Evolutionary conservation across 768 basidiomycete genomes (phyloP), one percentile per base, ranked within the genome.

Genomic region (Pleurotus djamor): DNA sequence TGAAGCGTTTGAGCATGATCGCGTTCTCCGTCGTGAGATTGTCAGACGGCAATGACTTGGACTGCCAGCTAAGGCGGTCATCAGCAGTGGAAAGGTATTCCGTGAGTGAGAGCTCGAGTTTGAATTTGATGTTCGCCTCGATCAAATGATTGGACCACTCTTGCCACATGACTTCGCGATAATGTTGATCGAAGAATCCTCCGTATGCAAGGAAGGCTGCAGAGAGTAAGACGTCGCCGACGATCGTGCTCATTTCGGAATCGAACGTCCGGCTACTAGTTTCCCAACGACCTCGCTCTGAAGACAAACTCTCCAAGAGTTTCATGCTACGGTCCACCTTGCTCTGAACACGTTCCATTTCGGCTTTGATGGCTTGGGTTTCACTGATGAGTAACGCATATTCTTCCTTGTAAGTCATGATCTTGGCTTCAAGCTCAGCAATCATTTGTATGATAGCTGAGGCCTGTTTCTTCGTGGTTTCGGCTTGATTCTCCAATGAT

Each of bases 1-100:
- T 93, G 84, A 95, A 98, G 51, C 95, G 88, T 69, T 96, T 95
- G 69, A 99, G 85, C 94, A 98, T 98, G 74, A 98, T 95, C n/a
- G 97, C 97, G 69, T 99, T 99, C 76, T 98, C 97, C 0, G 92
- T 94, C 64, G 94, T 98, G 48, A 99, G 79, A 62, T 92, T 95
- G 73, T 99, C 96, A 4, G 94, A 88, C 1, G 97, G 97, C n/a
- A 98, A 80, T 0, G 93, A 89, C 68, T 94, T 95, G 34, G 94
- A 91, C 73, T 96, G 94, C 97, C 96, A 99, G 66, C 83, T 87
- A 62, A 97, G 83, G 45, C 96, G 91, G 68, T 98, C 94, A 68
- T 98, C 97, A 0, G 96, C 95, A 2, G 96, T 96, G 4, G 97
- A 98, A 38, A 98, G 83, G 71, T 96, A 99, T 67, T 99, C 97